Conservation (phyloP, 306 rosid species). For the Cucurbita argyrosperma region DNA sequence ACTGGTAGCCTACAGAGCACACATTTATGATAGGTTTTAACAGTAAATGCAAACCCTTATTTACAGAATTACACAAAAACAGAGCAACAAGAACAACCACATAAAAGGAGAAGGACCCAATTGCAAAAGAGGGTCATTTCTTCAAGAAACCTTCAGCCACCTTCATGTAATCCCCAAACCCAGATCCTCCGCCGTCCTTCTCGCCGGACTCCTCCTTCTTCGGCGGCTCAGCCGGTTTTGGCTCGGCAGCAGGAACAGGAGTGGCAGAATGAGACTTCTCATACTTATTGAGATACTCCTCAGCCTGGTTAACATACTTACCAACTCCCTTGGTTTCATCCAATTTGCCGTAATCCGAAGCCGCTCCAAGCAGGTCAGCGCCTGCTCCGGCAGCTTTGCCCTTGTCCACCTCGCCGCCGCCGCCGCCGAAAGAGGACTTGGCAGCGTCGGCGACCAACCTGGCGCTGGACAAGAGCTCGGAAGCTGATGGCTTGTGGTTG, state of each 20-base stretch:
- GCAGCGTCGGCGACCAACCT: constrained; percentile 10
- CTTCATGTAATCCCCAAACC: constrained; percentile 4
- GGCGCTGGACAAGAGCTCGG: constrained; percentile 11
- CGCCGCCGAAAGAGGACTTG: neutral
- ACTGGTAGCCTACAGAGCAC: neutral
- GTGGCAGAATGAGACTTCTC: neutral
- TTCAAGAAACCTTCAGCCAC: constrained; percentile 10
- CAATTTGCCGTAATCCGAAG: constrained; percentile 5
- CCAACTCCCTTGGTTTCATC: neutral
- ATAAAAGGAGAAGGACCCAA: neutral
- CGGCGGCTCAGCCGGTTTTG: neutral
- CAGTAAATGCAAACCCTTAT: too few species aligned
- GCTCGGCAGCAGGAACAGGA: neutral
- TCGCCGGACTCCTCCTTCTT: neutral
- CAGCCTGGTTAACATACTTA: neutral
- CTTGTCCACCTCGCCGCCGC: neutral
- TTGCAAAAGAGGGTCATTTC: neutral
- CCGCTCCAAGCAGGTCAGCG: constrained; percentile 6
- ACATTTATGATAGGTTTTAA: too few species aligned
- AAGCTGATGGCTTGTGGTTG: neutral
- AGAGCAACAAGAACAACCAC: neutral
- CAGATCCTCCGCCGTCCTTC: neutral
- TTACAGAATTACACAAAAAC: too few species aligned
- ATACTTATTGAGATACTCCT: constrained; percentile 5
- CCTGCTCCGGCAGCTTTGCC: constrained; percentile 4